Conservation (phyloP, 176 grass and related monocot species). For the Chrysopogon serrulatus region DNA sequence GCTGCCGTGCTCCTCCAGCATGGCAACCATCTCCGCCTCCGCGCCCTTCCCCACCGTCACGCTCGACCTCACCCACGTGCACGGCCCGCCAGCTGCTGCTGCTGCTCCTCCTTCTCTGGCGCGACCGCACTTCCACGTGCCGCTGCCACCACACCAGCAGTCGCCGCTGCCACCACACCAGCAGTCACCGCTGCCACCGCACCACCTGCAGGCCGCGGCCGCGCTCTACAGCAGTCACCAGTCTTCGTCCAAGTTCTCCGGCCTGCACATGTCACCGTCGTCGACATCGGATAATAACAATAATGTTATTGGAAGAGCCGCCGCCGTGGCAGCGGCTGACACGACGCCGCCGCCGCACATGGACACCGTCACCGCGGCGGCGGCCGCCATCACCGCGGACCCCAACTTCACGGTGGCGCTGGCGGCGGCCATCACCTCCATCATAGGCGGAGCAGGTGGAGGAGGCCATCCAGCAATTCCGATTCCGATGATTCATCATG, state of each 20-base stretch:
- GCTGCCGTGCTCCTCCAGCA: conserved; percentile 80
- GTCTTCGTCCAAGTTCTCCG: conserved; percentile 67
- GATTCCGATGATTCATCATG: background rate
- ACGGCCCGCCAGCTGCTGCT: conserved; percentile 4
- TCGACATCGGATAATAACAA: background rate
- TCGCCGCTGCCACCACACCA: no score
- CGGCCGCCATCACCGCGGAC: conserved; percentile 73
- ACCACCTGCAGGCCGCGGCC: no score
- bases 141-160: background rate
- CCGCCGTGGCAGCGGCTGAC: background rate
- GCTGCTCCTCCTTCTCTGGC: conserved; percentile 7
- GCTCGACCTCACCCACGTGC: conserved; percentile 89
- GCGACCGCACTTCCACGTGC: conserved; percentile 44
- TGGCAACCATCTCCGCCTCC: conserved; percentile 89
- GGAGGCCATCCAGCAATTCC: background rate
- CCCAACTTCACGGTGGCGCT: conserved; percentile 89
- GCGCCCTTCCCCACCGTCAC: conserved; percentile 91
- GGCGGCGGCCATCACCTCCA: conserved; percentile 80
- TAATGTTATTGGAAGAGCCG: background rate
- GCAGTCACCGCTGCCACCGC: no score
- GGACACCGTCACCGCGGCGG: conserved; percentile 68
- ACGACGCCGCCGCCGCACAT: background rate
- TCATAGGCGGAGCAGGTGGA: conserved; percentile 65
- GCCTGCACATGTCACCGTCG: conserved; percentile 48
- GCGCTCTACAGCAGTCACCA: conserved; percentile 31